Conservation (phyloP, 768 basidiomycete genomes). For the Mycena metata region DNA sequence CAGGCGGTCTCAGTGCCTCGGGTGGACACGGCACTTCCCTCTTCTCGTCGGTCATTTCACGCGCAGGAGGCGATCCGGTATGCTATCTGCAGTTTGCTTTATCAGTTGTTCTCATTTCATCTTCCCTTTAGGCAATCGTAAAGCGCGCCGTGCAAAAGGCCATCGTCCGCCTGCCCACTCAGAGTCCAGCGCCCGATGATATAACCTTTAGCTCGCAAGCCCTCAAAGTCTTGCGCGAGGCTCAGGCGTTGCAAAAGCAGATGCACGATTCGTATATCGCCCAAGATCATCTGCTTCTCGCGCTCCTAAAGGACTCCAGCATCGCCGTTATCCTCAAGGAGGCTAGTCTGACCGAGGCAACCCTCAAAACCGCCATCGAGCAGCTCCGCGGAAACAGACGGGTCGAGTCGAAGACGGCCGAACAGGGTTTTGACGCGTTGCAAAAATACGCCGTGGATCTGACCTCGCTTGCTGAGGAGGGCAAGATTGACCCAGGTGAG, state of each 20-base stretch:
- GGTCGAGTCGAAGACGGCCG: constrained; percentile 88
- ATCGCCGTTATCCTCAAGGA: constrained; percentile 83
- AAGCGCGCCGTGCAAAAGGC: constrained; percentile 80
- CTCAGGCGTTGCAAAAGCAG: constrained; percentile 79
- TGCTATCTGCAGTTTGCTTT: constrained; percentile 43
- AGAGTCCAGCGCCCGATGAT: constrained; percentile 90
- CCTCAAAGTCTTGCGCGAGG: constrained; percentile 78
- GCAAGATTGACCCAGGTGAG: constrained; percentile 86
- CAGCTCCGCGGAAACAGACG: constrained; percentile 87
- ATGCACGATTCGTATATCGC: constrained; percentile 95
- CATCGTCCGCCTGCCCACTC: constrained; percentile 86
- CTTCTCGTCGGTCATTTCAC: constrained; percentile 82
- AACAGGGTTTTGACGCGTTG: constrained; percentile 94
- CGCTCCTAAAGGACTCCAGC: constrained; percentile 80
- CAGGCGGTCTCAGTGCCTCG: constrained; percentile 49
- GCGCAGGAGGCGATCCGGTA: constrained; percentile 89
- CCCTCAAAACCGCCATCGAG: constrained; percentile 81
- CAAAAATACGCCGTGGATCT: constrained; percentile 91
- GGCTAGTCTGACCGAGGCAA: constrained; percentile 75
- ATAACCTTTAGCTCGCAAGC: constrained; percentile 69
- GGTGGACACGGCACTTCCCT: constrained; percentile 62
- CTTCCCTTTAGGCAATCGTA: constrained; percentile 60
- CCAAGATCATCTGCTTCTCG: constrained; percentile 91
- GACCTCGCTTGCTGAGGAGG: constrained; percentile 89
- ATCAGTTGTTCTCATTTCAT: background rate